These are phyloP conservation scores for Desmodesmus armatus DNA, from an alignment of 139 green algal species.

Conservation along the genomic window DNA sequence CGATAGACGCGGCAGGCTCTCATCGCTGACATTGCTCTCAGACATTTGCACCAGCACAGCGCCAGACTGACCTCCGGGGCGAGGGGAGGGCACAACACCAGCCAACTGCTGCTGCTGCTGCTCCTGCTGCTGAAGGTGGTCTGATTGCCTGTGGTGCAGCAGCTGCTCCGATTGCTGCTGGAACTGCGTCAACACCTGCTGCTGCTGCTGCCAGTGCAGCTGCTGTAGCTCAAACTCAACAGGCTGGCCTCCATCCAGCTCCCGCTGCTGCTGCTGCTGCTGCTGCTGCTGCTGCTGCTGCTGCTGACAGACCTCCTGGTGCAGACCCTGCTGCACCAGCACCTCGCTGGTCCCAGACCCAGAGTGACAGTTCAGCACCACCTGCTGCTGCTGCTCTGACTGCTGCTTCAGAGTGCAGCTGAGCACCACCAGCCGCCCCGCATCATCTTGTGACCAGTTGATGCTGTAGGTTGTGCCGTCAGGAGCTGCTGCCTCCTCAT, in stretches of 20 bases:
- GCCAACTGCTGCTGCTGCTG: neutral
- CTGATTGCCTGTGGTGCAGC: neutral
- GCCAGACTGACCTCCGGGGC: neutral
- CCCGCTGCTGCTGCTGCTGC: neutral
- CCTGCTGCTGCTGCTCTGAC: neutral
- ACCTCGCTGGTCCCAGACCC: no score
- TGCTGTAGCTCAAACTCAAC: neutral
- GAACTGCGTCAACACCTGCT: neutral
- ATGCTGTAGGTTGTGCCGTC: conserved; percentile 58
- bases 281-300: conserved; percentile 6
- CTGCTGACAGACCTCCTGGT: neutral
- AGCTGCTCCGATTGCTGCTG: neutral
- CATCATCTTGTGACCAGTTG: conserved; percentile 78
- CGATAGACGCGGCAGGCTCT: neutral
- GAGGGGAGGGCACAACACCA: neutral
- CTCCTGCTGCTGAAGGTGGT: no score
- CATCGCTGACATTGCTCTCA: neutral
- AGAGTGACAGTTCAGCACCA: no score
- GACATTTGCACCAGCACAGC: neutral
- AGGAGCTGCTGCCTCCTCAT: conserved; percentile 57
- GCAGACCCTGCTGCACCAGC: neutral
- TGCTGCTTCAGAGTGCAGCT: neutral
- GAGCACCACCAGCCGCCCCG: conserved; percentile 68
- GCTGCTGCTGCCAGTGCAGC: neutral
- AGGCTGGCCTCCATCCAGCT: neutral